Evolutionary conservation across 202 grass and related monocot genomes (phyloP).

Genomic region (Carex arenaria): DNA sequence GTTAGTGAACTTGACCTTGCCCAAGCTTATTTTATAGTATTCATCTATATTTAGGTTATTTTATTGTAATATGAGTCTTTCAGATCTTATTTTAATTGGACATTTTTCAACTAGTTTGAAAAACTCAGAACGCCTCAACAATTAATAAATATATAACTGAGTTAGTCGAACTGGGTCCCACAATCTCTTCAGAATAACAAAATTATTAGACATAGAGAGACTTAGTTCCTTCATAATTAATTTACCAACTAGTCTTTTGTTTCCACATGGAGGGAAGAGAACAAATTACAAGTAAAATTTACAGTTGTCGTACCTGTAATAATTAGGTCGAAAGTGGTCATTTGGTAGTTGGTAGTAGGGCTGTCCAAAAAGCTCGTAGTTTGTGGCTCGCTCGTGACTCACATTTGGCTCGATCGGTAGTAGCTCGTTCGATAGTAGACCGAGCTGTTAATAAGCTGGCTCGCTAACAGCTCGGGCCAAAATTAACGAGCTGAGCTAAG

Average conservation of each 20-base stretch:
- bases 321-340: background rate
- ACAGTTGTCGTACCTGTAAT: background rate
- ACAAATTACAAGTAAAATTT: background rate
- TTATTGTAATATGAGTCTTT: background rate
- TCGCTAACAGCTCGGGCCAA: no score
- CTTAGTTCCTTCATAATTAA: background rate
- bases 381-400: no score
- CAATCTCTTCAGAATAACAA: background rate
- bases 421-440: no score
- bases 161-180: no score
- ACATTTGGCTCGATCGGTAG: no score
- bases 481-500: no score
- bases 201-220: background rate
- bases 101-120: background rate
- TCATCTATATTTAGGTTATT: background rate
- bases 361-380: no score
- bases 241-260: background rate
- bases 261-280: background rate
- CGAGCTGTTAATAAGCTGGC: no score
- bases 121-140: background rate
- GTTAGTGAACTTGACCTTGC: no score
- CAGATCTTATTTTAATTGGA: background rate
- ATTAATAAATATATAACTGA: background rate
- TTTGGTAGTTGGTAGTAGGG: background rate
- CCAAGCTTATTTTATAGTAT: background rate